Evolutionary conservation across 371 early-diverging fungal genomes (phyloP), one percentile per base, ranked within the genome.

Genomic region (Mortierella sp.): DNA sequence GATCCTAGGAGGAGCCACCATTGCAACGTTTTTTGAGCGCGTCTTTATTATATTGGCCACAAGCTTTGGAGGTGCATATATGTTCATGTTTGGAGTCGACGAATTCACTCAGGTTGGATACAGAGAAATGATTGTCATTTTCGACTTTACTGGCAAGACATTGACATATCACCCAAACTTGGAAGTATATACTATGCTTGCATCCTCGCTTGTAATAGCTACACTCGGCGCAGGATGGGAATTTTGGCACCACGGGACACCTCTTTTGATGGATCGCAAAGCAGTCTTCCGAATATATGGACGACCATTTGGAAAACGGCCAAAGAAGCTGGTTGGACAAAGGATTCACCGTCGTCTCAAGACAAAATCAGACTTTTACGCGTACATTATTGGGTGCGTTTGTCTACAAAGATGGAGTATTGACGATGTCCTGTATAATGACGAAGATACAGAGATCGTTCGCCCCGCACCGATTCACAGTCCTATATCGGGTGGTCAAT

Each of bases 51-150:
- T 83, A 37, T 12, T 62, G 23, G 64, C 74, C 15, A 77, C 82
- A 19, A 74, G 78, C 22, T 68, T 73, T 31, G 83, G 77, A 12
- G 83, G 83, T 53, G 72, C 82, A 8, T 82, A 73, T 43, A 54
- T 77, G 47, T 37, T 82, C 40, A 76, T 83, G 76, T 83, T 70
- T 54, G 83, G 83, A 26, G 61, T 81, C 6, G 83, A 83, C 28
- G 56, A 82, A 72, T 82, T 83, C 62, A 63, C 58, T 15, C 77
- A 77, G 42, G 74, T 79, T 53, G 82, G 83, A 19, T 83, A 76
- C 64, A 70, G 77, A 3, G 83, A 83, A 31, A 82, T 82, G 82
- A 64, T 83, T 65, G 81, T 80, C 65, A 71, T 80, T 28, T 80
- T 80, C 53, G 71, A 75, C 57, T 80, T 80, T 64, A 75, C 68